Conservation (phyloP, 78 protist species). For the Capsaspora owczarzaki region DNA sequence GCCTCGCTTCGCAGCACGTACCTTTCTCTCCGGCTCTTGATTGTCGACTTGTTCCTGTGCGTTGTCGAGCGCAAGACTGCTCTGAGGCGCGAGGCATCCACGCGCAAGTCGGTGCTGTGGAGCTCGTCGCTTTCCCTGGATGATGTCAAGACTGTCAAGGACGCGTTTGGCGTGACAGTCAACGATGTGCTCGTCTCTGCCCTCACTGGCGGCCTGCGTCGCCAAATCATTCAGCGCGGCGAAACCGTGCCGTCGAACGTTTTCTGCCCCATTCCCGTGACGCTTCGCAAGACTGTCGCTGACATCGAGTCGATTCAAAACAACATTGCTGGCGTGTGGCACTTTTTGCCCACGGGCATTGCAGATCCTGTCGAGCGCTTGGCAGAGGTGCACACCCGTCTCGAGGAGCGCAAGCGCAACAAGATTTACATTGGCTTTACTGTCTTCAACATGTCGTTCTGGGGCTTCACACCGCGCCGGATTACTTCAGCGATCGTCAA, state of each 20-base stretch:
- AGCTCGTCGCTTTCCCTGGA: background rate
- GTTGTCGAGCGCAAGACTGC: background rate
- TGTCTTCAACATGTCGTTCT: background rate
- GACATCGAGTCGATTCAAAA: background rate
- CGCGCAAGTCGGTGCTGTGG: background rate
- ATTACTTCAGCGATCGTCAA: background rate
- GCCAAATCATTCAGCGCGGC: background rate
- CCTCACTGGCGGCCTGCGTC: slow-evolving; percentile 5
- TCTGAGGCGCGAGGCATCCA: background rate
- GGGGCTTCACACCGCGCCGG: background rate
- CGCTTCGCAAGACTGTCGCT: background rate
- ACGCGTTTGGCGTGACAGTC: background rate
- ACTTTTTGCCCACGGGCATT: background rate
- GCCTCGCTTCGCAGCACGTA: background rate
- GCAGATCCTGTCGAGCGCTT: background rate
- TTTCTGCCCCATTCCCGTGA: slow-evolving; percentile 1
- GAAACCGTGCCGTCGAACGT: background rate
- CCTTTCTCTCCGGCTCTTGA: background rate
- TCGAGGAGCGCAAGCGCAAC: background rate
- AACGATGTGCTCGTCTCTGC: background rate
- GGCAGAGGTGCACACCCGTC: background rate
- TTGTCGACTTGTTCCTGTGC: background rate
- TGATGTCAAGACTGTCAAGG: background rate
- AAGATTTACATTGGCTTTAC: background rate
- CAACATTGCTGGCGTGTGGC: background rate